phyloP scores from a whole-genome alignment of 2,329 filamentous ascomycete genomes.

The Zarea fungicola region DNA sequence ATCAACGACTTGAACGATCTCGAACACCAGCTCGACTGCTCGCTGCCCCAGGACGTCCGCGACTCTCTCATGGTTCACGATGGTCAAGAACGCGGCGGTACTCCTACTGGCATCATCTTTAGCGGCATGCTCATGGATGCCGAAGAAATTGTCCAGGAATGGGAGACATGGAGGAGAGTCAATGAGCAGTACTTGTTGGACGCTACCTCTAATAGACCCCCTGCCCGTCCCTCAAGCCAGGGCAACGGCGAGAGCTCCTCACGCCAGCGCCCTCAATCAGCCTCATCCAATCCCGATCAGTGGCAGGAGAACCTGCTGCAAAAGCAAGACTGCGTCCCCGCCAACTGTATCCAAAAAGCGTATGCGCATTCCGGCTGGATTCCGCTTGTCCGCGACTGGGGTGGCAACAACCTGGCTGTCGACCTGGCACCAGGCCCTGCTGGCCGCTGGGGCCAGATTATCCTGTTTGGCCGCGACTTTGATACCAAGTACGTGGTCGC shows the following conservation, averaged over 20 bases:
- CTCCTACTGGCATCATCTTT: slow-evolving; percentile 88
- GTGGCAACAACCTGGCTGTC: slow-evolving; percentile 93
- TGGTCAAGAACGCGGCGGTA: slow-evolving; percentile 91
- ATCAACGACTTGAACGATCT: slow-evolving; percentile 94
- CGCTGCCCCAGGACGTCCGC: slow-evolving; percentile 85
- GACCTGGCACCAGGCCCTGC: slow-evolving; percentile 86
- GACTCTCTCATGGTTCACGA: slow-evolving; percentile 90
- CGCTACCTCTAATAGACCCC: slow-evolving; percentile 51
- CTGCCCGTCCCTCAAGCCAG: slow-evolving; percentile 65
- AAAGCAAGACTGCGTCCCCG: slow-evolving; percentile 82
- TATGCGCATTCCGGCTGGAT: slow-evolving; percentile 97
- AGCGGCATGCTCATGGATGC: slow-evolving; percentile 94
- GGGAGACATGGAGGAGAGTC: slow-evolving; percentile 92
- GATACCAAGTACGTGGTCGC: slow-evolving; percentile 97
- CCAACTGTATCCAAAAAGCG: slow-evolving; percentile 80
- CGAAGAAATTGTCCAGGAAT: slow-evolving; percentile 96
- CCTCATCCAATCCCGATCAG: slow-evolving; percentile 49
- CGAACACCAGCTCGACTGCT: slow-evolving; percentile 92
- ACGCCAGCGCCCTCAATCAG: slow-evolving; percentile 44
- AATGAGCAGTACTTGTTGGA: slow-evolving; percentile 80
- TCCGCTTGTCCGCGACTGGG: slow-evolving; percentile 93
- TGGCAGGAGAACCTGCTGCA: slow-evolving; percentile 84
- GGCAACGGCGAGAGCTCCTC: slow-evolving; percentile 64
- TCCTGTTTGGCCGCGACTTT: slow-evolving; percentile 94
- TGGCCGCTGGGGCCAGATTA: slow-evolving; percentile 93